These are phyloP conservation scores for Diaporthe vexans DNA, from an alignment of 2,329 filamentous ascomycete genomes.

Conservation along the genomic window DNA sequence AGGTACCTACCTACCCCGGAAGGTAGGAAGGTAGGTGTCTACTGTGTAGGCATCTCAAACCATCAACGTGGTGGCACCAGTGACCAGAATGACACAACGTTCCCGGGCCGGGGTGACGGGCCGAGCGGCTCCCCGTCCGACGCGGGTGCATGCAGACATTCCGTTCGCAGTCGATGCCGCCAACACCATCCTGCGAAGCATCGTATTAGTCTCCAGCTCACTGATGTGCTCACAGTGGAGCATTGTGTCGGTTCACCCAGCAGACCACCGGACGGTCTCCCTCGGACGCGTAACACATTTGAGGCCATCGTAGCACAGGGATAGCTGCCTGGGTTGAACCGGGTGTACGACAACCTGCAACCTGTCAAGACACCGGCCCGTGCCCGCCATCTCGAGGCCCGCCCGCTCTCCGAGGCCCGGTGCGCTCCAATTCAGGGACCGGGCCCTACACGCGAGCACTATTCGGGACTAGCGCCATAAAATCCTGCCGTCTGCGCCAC, in stretches of 20 bases:
- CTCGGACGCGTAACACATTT: background rate
- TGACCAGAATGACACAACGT: constrained; percentile 21
- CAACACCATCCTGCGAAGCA: background rate
- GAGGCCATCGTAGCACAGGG: background rate
- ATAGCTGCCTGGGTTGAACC: background rate
- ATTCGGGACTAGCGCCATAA: background rate
- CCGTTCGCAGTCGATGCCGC: constrained; percentile 2
- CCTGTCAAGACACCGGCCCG: background rate
- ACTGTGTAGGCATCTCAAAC: too few relatives aligned
- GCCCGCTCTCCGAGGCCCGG: background rate
- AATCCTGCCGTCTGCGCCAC: background rate
- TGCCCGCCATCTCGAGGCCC: background rate
- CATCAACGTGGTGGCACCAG: background rate
- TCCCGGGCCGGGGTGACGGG: constrained; percentile 28
- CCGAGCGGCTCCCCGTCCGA: constrained; percentile 18
- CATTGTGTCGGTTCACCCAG: background rate
- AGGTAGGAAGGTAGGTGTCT: background rate
- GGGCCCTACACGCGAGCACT: background rate
- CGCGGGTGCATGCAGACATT: constrained; percentile 20
- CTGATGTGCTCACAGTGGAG: background rate
- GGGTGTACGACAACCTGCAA: background rate
- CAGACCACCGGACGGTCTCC: background rate
- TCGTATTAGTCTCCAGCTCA: background rate
- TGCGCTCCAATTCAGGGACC: background rate
- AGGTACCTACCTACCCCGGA: too few relatives aligned